Conservation (phyloP, 352 stramenopile species). For the Plasmopara halstedii region DNA sequence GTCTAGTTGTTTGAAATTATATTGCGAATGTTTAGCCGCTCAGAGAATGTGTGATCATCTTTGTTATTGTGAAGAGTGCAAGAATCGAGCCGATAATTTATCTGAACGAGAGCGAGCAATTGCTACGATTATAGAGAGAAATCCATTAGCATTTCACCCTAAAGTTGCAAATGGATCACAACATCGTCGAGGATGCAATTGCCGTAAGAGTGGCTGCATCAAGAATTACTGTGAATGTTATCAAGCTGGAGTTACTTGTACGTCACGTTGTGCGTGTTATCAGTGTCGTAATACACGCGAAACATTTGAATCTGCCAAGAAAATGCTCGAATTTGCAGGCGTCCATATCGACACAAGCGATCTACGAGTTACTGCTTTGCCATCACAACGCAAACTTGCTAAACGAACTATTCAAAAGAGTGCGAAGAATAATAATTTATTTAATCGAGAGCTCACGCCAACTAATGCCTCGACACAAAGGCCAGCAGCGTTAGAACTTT, state of each 20-base stretch:
- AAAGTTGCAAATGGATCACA: conserved; percentile 86
- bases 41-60: conserved; percentile 60
- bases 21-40: conserved; percentile 76
- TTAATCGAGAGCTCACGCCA: conserved; percentile 12
- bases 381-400: conserved; percentile 20
- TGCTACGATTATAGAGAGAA: conserved; percentile 84
- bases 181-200: conserved; percentile 94
- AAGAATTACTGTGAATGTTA: conserved; percentile 99
- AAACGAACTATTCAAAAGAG: conserved; percentile 8
- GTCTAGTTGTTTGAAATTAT: conserved; percentile 95
- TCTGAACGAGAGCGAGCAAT: conserved; percentile 74
- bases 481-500: conserved; percentile 34
- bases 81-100: conserved; percentile 54
- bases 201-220: conserved; percentile 92
- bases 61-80: conserved; percentile 80
- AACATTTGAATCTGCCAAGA: conserved; percentile 56
- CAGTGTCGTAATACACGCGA: conserved; percentile 71
- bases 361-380: not conserved
- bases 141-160: conserved; percentile 91
- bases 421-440: not conserved
- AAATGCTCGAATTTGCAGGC: conserved; percentile 53
- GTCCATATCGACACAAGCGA: conserved; percentile 10
- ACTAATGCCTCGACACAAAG: conserved; percentile 16
- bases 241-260: conserved; percentile 83
- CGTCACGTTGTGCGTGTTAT: conserved; percentile 73